These are phyloP conservation scores for Naematelia encephala DNA, from an alignment of 768 basidiomycete species.

Conservation along the genomic window DNA sequence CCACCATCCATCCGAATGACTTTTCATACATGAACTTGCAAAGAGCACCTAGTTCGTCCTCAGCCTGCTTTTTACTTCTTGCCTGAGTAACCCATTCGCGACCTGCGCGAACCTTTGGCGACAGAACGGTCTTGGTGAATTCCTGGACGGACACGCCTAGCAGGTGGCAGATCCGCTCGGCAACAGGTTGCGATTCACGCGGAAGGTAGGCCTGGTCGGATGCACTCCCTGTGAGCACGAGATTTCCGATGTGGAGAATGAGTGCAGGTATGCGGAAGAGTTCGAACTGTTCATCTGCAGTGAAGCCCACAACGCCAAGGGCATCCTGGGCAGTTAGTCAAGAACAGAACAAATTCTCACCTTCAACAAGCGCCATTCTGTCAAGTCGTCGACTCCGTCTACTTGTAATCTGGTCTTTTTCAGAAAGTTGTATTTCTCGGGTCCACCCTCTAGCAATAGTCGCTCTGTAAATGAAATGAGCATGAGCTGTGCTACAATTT, in stretches of 20 bases:
- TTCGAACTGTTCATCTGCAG: constrained; percentile 76
- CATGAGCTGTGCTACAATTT: constrained; percentile 17
- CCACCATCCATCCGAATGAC: constrained; percentile 88
- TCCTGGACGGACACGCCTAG: constrained; percentile 82
- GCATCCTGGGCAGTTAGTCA: constrained; percentile 58
- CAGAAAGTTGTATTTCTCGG: constrained; percentile 84
- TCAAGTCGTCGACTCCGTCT: constrained; percentile 88
- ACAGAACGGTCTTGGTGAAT: constrained; percentile 81
- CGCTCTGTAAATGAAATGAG: constrained; percentile 56
- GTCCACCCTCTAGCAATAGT: constrained; percentile 67
- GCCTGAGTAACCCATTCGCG: constrained; percentile 96
- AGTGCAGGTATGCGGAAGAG: constrained; percentile 92
- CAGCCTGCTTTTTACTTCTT: constrained; percentile 81
- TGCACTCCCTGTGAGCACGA: constrained; percentile 71
- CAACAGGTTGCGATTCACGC: constrained; percentile 57
- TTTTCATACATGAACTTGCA: constrained; percentile 98
- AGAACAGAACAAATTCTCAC: constrained; percentile 52
- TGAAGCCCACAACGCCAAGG: constrained; percentile 85
- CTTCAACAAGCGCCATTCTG: constrained; percentile 79
- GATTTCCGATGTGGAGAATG: constrained; percentile 93
- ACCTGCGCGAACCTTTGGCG: constrained; percentile 87
- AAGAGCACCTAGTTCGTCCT: constrained; percentile 84
- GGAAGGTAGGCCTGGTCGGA: constrained; percentile 67
- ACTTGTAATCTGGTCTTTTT: constrained; percentile 84
- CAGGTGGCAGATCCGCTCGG: constrained; percentile 72